Conservation (phyloP, 495 filamentous ascomycete species). For the Darksidea phi region DNA sequence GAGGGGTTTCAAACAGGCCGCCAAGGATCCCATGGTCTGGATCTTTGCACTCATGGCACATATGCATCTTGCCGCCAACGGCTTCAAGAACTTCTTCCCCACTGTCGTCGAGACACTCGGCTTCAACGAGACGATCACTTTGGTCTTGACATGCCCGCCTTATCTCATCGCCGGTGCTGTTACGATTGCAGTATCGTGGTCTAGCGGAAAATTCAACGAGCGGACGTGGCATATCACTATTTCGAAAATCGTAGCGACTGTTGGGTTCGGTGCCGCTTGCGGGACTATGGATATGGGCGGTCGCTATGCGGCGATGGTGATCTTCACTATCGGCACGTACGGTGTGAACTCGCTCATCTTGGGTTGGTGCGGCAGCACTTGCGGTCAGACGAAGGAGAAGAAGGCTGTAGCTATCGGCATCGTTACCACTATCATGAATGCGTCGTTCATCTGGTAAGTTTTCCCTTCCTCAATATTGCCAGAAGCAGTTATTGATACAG, state of each 20-base stretch:
- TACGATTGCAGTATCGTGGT: conserved; percentile 48
- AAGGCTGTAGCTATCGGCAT: conserved; percentile 55
- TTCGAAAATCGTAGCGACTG: conserved; percentile 48
- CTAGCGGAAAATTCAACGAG: conserved; percentile 49
- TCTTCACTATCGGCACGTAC: conserved; percentile 52
- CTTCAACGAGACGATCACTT: conserved; percentile 51
- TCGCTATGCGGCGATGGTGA: conserved; percentile 53
- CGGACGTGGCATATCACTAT: conserved; percentile 52
- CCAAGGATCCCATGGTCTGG: conserved; percentile 46
- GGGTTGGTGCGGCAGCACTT: conserved; percentile 54
- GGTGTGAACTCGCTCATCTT: conserved; percentile 53
- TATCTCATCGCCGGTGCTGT: conserved; percentile 50
- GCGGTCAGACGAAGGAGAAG: conserved; percentile 50
- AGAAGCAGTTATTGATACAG: no score
- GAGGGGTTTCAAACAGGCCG: conserved; percentile 44
- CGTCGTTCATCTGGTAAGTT: conserved; percentile 51
- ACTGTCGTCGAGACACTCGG: conserved; percentile 55
- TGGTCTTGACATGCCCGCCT: conserved; percentile 55
- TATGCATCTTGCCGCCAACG: conserved; percentile 42
- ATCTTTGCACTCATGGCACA: conserved; percentile 40
- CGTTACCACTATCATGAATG: conserved; percentile 56
- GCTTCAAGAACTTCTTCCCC: conserved; percentile 56
- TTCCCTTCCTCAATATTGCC: no score
- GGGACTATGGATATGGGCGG: conserved; percentile 47
- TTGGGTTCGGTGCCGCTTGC: conserved; percentile 52